These are phyloP conservation scores for Pythium coloratum DNA, from an alignment of 352 stramenopile species.

Conservation along the genomic window DNA sequence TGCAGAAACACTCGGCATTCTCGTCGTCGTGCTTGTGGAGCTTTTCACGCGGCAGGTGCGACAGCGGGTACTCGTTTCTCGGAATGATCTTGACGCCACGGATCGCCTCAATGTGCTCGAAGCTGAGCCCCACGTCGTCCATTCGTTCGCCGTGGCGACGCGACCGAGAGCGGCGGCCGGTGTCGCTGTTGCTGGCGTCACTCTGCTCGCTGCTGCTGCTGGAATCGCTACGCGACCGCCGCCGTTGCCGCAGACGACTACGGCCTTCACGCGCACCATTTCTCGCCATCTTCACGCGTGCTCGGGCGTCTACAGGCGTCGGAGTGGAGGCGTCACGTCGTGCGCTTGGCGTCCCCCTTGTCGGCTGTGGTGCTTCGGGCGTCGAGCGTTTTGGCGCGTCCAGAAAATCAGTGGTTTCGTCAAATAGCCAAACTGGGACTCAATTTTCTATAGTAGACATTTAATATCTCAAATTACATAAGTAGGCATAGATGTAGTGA, in stretches of 20 bases:
- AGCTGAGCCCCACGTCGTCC: constrained; percentile 23
- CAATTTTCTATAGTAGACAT: no score
- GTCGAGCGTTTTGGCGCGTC: neutral
- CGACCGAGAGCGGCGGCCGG: neutral
- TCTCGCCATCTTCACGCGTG: constrained; percentile 3
- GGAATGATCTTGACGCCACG: constrained; percentile 61
- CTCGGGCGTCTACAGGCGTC: neutral
- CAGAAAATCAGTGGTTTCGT: constrained; percentile 1
- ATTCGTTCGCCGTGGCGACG: neutral
- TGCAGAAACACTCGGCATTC: constrained; percentile 56
- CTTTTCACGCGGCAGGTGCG: constrained; percentile 43
- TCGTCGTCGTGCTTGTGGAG: constrained; percentile 40
- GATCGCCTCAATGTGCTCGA: constrained; percentile 69
- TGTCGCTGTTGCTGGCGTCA: neutral
- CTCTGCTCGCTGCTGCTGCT: neutral
- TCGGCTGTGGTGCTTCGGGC: neutral
- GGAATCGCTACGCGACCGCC: constrained; percentile 13
- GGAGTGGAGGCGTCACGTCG: neutral
- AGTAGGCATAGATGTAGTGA: no score
- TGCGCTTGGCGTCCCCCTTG: neutral
- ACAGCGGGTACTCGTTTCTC: constrained; percentile 75
- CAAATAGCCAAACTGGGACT: neutral
- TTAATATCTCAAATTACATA: no score
- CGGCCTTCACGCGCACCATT: constrained; percentile 15
- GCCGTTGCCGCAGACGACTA: constrained; percentile 13